Evolutionary conservation across 805 yeast genomes (phyloP), one percentile per base, ranked within the genome.

Genomic region (Scheffersomyces ergatensis): DNA sequence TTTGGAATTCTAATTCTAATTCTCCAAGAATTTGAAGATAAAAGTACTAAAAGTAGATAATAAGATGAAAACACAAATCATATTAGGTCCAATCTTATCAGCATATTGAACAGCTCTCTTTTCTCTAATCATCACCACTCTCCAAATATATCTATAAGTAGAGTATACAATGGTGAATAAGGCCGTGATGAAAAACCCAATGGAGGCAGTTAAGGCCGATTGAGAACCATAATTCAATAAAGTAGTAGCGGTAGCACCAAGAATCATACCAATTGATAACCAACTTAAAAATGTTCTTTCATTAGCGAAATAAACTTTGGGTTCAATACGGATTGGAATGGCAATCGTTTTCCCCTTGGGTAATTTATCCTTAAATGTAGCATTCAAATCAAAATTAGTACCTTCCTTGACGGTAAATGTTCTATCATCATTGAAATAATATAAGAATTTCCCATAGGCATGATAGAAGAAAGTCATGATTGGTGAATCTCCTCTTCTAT

Each of bases 281-380:
- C 99, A 93, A 31, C 95, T 80, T 47, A 93, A 72, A 57, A 83
- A 92, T 0, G 99, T 93, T 67, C 99, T 81, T 64, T 93, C 99
- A 18, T 95, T 89, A 5, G 99, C 99, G 65, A 93, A 93, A 62
- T 93, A 93, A n/a, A 93, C 99, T 68, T 93, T 93, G 43, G 99
- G 99, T 65, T 93, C 99, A 27, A 93, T 90, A 55, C 99, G 79
- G 29, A 93, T 95, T 2, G 98, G 99, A 7, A 93, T 93, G 55
- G 89, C 80, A 44, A 93, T 87, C 34, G 77, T 75, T 63, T 89
- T 90, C 2, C 98, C 99, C 32, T 85, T 81, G 17, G 99, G 98
- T 9, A 93, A 85, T 44, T 63, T 67, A 47, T 83, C 74, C 40
- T 53, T 80, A 74, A 63, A 62, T 6, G 73, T 62, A 30, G 54